Evolutionary conservation across 192 early-diverging fungal genomes (phyloP).

Genomic region (Jimgerdemannia flammicorona): DNA sequence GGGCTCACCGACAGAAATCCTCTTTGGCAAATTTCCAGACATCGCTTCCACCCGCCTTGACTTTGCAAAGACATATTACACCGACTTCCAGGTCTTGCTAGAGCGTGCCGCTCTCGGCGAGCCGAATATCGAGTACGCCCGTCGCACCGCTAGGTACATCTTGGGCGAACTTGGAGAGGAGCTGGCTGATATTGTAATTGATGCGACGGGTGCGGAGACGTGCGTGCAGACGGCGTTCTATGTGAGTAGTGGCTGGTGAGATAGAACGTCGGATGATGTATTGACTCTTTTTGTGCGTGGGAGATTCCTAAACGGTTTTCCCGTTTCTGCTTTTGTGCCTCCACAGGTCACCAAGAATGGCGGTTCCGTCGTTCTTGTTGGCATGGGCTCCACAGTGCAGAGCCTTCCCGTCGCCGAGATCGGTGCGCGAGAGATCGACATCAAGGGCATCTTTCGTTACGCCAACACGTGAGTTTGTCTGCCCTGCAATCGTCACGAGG

Average conservation of each 20-base stretch:
- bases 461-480: slow-evolving; percentile 18
- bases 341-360: slow-evolving; percentile 27
- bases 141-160: slow-evolving; percentile 13
- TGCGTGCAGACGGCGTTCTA: slow-evolving; percentile 35
- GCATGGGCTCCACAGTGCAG: slow-evolving; percentile 35
- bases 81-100: slow-evolving; percentile 21
- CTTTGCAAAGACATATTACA: slow-evolving; percentile 37
- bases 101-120: slow-evolving; percentile 15
- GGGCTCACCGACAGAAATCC: background rate
- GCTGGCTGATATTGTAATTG: slow-evolving; percentile 33
- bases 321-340: background rate
- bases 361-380: slow-evolving; percentile 36
- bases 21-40: slow-evolving; percentile 10
- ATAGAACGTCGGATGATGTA: too few species aligned
- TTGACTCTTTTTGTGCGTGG: background rate
- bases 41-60: slow-evolving; percentile 22
- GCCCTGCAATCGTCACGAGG: background rate
- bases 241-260: slow-evolving; percentile 14
- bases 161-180: slow-evolving; percentile 13
- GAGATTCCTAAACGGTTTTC: background rate
- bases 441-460: slow-evolving; percentile 38
- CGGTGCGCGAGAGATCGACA: slow-evolving; percentile 30
- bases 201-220: slow-evolving; percentile 38
- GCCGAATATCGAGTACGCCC: slow-evolving; percentile 29
- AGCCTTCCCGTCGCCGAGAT: slow-evolving; percentile 30